These are phyloP conservation scores for Zostera marina DNA, from an alignment of 116 monocot species.

Conservation along the genomic window DNA sequence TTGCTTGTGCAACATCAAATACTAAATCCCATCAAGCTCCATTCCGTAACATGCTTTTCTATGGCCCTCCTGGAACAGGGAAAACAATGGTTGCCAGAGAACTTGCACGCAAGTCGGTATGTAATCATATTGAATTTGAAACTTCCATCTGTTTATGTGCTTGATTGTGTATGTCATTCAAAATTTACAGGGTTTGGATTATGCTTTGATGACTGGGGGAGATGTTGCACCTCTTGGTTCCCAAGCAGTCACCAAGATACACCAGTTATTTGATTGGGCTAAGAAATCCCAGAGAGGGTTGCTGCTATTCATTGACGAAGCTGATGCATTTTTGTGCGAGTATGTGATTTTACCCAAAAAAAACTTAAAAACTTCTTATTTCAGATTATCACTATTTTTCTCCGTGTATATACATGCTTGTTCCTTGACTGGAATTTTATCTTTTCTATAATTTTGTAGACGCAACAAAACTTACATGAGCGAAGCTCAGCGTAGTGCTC, in stretches of 20 bases:
- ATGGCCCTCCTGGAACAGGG: constrained; percentile 84
- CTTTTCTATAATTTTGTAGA: constrained; percentile 15
- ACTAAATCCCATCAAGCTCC: constrained; percentile 86
- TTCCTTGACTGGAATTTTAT: no score
- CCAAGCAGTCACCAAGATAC: constrained; percentile 83
- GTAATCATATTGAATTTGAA: neutral
- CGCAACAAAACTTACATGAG: constrained; percentile 72
- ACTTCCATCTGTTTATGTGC: neutral
- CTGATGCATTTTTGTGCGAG: constrained; percentile 95
- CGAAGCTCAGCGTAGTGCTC: constrained; percentile 76
- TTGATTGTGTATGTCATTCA: neutral
- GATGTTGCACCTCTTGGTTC: constrained; percentile 90
- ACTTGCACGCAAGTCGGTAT: constrained; percentile 84
- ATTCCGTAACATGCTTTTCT: constrained; percentile 92
- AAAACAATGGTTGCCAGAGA: constrained; percentile 90
- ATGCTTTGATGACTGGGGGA: constrained; percentile 97
- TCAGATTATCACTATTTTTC: no score
- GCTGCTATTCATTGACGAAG: constrained; percentile 84
- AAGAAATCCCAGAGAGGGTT: constrained; percentile 68
- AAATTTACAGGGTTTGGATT: constrained; percentile 62
- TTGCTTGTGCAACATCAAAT: constrained; percentile 70
- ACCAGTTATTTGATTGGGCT: constrained; percentile 94
- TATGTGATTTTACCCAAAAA: constrained; percentile 18
- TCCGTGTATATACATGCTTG: no score
- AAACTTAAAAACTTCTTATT: no score